Evolutionary conservation across 2,329 filamentous ascomycete genomes (phyloP), one percentile per base, ranked within the genome.

Genomic region (Mariannaea sp.): DNA sequence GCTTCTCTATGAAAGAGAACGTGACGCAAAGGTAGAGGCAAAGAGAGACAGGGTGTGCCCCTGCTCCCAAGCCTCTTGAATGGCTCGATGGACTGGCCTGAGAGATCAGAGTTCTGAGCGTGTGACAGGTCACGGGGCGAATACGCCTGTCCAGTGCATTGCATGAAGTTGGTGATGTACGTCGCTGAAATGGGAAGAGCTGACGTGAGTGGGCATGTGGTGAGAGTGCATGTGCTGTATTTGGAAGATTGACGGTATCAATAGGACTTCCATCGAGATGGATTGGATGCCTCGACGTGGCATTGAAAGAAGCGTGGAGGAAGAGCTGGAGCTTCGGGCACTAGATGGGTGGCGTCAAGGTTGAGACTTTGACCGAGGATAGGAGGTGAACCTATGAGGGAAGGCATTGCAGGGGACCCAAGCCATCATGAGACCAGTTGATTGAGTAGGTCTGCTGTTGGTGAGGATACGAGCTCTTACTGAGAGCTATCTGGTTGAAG

Each of bases 21-120:
- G 50, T 58, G 51, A 59, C 59, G 61, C 50, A 42, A 62, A 55
- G 38, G 38, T 33, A 27, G 39, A 32, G 22, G 22, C 8, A 24
- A 24, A 8, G 22, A 5, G 5, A 44, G 49, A 47, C 45, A 48
- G 46, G 46, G 17, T 19, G 27, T 20, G 29, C 41, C 46, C 52
- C n/a, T n/a, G n/a, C n/a, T n/a, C 29, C 32, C 49, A 47, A 50
- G 49, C 48, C 51, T 45, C 13, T 32, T 39, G 14, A 17, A 48
- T 52, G 36, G 35, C 24, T 48, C 32, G 59, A 47, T 35, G 53
- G 60, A 49, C 43, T 48, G 49, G 41, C 38, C 50, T 48, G 50
- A 49, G 30, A 46, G 55, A 56, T 53, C 53, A 40, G 46, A 53
- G 44, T 41, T 26, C 36, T 49, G 57, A 51, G 57, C 58, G 45